phyloP scores from a whole-genome alignment of 164 flowering plant species.

The Macadamia integrifolia region DNA sequence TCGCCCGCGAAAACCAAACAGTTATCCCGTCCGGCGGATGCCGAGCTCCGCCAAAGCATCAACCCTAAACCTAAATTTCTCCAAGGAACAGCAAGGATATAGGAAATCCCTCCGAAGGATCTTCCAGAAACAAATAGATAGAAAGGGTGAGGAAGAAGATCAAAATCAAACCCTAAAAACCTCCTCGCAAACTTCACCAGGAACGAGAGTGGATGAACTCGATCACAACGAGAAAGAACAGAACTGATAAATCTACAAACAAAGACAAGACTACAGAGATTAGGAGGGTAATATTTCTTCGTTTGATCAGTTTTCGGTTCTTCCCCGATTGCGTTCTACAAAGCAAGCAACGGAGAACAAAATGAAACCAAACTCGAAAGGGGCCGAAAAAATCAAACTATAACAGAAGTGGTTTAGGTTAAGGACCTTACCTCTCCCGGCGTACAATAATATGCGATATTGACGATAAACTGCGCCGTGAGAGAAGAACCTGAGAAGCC shows the following conservation, averaged over 20 bases:
- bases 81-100: slow-evolving; percentile 3
- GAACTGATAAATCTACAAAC: background rate
- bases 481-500: slow-evolving; percentile 9
- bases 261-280: background rate
- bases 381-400: background rate
- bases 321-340: background rate
- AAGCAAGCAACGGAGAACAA: background rate
- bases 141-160: slow-evolving; percentile 1
- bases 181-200: slow-evolving; percentile 7
- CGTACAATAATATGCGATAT: slow-evolving; percentile 18
- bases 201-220: background rate
- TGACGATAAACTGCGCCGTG: slow-evolving; percentile 22
- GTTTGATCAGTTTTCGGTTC: slow-evolving; percentile 15
- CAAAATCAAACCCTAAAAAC: slow-evolving; percentile 16
- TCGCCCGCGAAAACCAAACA: slow-evolving; percentile 24
- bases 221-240: slow-evolving; percentile 7
- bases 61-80: slow-evolving; percentile 22
- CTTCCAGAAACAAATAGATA: background rate
- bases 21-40: slow-evolving; percentile 12
- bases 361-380: background rate
- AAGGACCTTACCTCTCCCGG: slow-evolving; percentile 30
- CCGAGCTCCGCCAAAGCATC: slow-evolving; percentile 46
- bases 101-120: background rate
- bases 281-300: background rate
- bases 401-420: background rate